These are phyloP conservation scores for Phaeosphaeriaceae sp. DNA, from an alignment of 2,329 filamentous ascomycete genomes.

Conservation along the genomic window DNA sequence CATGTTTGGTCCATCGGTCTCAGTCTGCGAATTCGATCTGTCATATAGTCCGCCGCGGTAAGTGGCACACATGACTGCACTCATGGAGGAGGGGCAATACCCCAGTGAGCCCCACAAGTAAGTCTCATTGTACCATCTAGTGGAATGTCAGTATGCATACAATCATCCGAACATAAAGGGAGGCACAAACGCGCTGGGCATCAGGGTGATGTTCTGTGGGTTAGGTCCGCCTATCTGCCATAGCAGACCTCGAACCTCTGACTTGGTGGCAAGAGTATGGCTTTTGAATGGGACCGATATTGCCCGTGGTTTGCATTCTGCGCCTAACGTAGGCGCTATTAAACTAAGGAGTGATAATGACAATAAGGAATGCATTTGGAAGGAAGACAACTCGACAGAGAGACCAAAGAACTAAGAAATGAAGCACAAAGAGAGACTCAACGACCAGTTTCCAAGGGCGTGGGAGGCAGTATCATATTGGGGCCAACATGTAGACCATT, in stretches of 20 bases:
- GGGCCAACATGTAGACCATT: slow-evolving; percentile 2
- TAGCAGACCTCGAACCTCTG: slow-evolving; percentile 4
- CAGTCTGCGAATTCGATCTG: slow-evolving; percentile 1
- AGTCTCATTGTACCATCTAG: slow-evolving; percentile 6
- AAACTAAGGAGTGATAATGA: slow-evolving; percentile 2
- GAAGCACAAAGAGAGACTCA: not conserved
- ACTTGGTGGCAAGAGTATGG: not conserved
- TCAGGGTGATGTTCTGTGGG: slow-evolving; percentile 6
- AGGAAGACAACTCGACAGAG: not conserved
- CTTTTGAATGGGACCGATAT: slow-evolving; percentile 8
- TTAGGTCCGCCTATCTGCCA: slow-evolving; percentile 10
- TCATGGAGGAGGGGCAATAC: not conserved
- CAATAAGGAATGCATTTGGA: slow-evolving; percentile 2
- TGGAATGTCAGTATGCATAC: not conserved
- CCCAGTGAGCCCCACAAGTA: slow-evolving; percentile 4
- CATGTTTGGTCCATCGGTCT: not conserved
- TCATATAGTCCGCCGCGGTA: slow-evolving; percentile 12
- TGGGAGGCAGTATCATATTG: not conserved
- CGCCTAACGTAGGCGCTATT: not conserved
- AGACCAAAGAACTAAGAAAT: not conserved
- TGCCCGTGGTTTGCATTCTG: slow-evolving; percentile 6
- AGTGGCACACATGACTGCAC: slow-evolving; percentile 1
- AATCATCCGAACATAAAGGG: not conserved
- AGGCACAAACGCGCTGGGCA: slow-evolving; percentile 11
- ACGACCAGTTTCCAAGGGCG: not conserved